Conservation (phyloP, 371 early-diverging fungal genomes). For the Mortierella sp. region DNA sequence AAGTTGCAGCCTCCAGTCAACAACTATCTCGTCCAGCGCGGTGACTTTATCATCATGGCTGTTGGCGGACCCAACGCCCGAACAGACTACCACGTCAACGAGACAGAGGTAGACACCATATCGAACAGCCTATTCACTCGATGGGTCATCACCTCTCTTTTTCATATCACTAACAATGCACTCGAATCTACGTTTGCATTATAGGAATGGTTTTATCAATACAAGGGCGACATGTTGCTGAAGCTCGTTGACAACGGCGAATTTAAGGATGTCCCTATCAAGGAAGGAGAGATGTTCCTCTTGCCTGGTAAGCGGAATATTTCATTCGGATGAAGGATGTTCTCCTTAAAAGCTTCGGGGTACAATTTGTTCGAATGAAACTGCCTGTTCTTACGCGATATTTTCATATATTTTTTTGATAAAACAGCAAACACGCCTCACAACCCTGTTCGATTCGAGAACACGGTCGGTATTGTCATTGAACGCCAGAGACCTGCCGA, state of each 20-base stretch:
- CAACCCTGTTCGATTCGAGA: conserved; percentile 91
- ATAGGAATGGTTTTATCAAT: conserved; percentile 96
- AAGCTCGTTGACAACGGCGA: conserved; percentile 86
- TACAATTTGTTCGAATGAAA: conserved; percentile 1
- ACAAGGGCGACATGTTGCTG: conserved; percentile 91
- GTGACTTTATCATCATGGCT: conserved; percentile 91
- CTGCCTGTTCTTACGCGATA: background rate
- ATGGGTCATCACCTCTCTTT: background rate
- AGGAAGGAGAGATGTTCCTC: conserved; percentile 96
- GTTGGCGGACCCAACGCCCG: conserved; percentile 89
- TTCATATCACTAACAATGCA: background rate
- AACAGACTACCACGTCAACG: conserved; percentile 96
- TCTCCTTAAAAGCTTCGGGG: too few relatives aligned
- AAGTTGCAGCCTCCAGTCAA: conserved; percentile 94
- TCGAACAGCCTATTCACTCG: background rate
- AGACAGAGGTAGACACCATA: conserved; percentile 78
- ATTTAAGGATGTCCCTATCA: conserved; percentile 85
- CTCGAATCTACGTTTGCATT: background rate
- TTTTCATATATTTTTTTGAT: background rate
- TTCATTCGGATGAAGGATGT: background rate
- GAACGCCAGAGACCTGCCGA: conserved; percentile 87
- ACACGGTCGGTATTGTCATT: conserved; percentile 96
- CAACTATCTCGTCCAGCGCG: conserved; percentile 89
- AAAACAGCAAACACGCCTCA: conserved; percentile 84
- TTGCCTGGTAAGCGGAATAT: conserved; percentile 78